phyloP scores from a whole-genome alignment of 2,329 filamentous ascomycete species.

The Grosmannia huntii region DNA sequence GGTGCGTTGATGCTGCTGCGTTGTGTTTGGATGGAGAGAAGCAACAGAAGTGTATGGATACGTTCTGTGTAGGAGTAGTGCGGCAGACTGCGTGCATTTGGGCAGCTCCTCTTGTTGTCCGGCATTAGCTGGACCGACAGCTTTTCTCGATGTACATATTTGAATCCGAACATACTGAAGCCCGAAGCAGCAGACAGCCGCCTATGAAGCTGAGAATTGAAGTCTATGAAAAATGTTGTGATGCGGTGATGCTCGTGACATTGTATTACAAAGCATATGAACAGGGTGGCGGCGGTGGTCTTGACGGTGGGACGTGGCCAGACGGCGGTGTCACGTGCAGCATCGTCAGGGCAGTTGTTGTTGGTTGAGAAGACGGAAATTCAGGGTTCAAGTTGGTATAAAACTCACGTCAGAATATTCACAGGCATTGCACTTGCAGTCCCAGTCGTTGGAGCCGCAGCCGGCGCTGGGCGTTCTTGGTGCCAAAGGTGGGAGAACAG shows the following conservation, averaged over 20 bases:
- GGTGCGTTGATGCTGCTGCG: background rate
- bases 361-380: too few species aligned
- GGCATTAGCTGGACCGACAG: background rate
- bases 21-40: background rate
- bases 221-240: too few species aligned
- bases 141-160: conserved; percentile 6
- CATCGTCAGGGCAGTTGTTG: conserved; percentile 39
- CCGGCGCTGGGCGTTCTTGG: conserved; percentile 23
- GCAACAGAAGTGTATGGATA: conserved; percentile 4
- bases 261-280: background rate
- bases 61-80: conserved; percentile 3
- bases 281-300: conserved; percentile 6
- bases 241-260: too few species aligned
- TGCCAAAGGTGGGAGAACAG: conserved; percentile 2
- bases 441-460: conserved; percentile 29
- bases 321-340: conserved; percentile 20
- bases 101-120: background rate
- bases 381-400: too few species aligned
- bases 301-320: conserved; percentile 22
- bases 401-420: conserved; percentile 33
- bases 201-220: background rate
- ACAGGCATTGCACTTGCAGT: conserved; percentile 32
- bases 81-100: background rate
- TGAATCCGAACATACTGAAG: conserved; percentile 7
- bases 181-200: background rate